Evolutionary conservation across 192 early-diverging fungal species (phyloP), one percentile per base, ranked within the genome.

Genomic region (Linnemannia zychae): DNA sequence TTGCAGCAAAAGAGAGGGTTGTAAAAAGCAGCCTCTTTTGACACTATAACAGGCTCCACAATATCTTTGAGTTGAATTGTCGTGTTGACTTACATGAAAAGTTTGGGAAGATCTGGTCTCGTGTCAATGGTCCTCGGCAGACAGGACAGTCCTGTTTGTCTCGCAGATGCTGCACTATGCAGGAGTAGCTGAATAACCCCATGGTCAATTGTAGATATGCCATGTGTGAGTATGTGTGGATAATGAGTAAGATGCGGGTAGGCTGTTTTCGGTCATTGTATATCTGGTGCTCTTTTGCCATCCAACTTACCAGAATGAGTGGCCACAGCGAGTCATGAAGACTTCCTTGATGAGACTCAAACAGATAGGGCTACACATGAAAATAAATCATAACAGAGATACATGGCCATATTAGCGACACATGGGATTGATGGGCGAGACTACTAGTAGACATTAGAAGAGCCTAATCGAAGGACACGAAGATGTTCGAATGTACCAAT

Each of bases 101-200:
- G 86, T 97, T 98, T 18, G 97, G 97, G 76, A 90, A 96, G 60
- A 97, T 95, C 76, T 97, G 91, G 78, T 93, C 90, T 37, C 87
- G 72, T 44, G 76, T 88, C 18, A 97, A 78, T 44, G 89, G 49
- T 17, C 87, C 79, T 72, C 88, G 77, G 83, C 97, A 98, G 0
- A 90, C 87, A 1, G 97, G 97, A 68, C 97, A 98, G 48, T 85
- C 87, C 31, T 89, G 88, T 37, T 89, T 86, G 12, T 88, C 82
- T 11, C 83, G 49, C 3, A 97, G 88, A 78, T 97, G 95, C 24
- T 88, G 80, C 4, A 88, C 87, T 60, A 98, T 97, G 79, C 97
- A 98, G 9, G 84, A 74, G 84, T 94, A 92, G 80, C 92, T 93
- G 86, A 24, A 76, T 66, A 20, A 33, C 38, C n/a, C n/a, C 71